Base-by-base conservation (phyloP, 352 stramenopile genomes). In the Saprolegnia parasitica region DNA sequence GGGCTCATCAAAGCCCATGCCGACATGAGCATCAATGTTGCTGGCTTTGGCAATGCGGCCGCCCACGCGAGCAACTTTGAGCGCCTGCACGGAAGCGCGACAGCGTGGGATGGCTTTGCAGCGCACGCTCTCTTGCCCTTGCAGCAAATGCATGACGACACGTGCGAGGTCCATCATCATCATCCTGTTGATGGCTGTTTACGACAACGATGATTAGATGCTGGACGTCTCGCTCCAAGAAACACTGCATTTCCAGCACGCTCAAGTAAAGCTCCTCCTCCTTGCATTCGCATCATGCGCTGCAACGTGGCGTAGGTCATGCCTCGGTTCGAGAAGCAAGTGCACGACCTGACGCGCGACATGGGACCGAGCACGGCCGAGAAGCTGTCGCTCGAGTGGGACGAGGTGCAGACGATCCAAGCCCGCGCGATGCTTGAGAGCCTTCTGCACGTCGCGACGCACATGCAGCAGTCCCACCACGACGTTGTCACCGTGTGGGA, bases 351-450 rank as follows among this genome's bases (percentile, higher is more conserved):
- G 11, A 52, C 29, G 4, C 62, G 50, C 16, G 63, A 70, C 16
- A 42, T 62, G 23, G 6, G n/a, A 18, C 18, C 63, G 18, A 16
- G 42, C 54, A 70, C 24, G 13, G 26, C 52, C 1, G 47, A 60
- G 20, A 70, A 70, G 29, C 13, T 61, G 37, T 29, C 26, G 11
- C n/a, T 70, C 49, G 63, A 70, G 32, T 70, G 46, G 63, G 63
- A 70, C 26, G 63, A 70, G 39, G 15, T 70, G 5, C 46, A 24
- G 10, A 35, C 23, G 13, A 52, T 70, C 8, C 46, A 24, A 11
- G 63, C 63, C 6, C 47, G 26, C 13, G 50, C 63, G 20, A n/a
- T 54, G 13, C 42, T 70, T 6, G 47, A 52, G 18, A 63, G 35
- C 39, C 61, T 70, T n/a, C 5, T 70, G 8, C 63, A 70, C 18